phyloP scores from a whole-genome alignment of 345 rosid genomes.

The Rhodamnia argentea region DNA sequence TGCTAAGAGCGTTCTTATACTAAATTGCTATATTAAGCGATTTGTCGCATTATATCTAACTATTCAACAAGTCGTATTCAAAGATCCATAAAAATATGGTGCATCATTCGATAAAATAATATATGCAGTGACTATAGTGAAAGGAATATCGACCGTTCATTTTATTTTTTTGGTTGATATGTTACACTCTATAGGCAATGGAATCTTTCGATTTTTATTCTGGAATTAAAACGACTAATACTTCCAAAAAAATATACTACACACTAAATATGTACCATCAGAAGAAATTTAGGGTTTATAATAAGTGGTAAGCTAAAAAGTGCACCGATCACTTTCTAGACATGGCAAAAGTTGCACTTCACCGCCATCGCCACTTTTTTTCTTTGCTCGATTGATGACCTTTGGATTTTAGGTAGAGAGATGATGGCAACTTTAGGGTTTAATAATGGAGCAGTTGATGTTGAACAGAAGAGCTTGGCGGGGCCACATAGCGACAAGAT shows the following conservation, averaged over 20 bases:
- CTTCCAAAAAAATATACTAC: neutral
- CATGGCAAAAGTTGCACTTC: neutral
- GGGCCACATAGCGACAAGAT: neutral
- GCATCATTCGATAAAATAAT: neutral
- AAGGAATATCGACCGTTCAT: neutral
- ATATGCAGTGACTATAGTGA: neutral
- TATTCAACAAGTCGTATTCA: neutral
- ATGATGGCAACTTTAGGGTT: neutral
- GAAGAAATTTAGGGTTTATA: neutral
- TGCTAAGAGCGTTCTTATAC: neutral
- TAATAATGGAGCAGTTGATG: neutral
- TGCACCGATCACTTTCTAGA: neutral
- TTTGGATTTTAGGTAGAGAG: slow-evolving; percentile 1
- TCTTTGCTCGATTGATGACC: neutral
- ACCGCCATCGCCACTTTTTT: neutral
- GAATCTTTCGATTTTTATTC: neutral
- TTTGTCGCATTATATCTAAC: neutral
- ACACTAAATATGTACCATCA: neutral
- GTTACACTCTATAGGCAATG: neutral
- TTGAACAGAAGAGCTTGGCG: neutral
- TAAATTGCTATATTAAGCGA: neutral
- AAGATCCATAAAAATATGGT: neutral
- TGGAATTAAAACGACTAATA: neutral
- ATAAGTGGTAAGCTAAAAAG: neutral
- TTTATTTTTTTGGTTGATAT: neutral